A percentile compares a stretch with the other conserved stretches of the same genome.
These are phyloP conservation scores for Phytophthora pseudosyringae DNA, from an alignment of 352 stramenopile genomes.

Conservation along the genomic window DNA sequence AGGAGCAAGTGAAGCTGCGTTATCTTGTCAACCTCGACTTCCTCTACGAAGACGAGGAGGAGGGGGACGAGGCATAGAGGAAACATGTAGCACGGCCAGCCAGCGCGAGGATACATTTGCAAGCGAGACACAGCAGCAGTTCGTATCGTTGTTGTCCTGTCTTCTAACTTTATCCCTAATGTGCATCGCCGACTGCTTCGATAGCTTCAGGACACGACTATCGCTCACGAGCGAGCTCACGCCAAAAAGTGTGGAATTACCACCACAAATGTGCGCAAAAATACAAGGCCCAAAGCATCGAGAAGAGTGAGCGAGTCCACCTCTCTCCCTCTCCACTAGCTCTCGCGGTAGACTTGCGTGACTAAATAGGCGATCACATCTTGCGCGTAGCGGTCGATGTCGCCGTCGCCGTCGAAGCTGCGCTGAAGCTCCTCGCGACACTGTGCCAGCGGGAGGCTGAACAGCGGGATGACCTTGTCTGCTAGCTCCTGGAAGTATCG, in stretches of 20 bases:
- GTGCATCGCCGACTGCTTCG: conserved; percentile 37
- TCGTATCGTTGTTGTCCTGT: conserved; percentile 37
- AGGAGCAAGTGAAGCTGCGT: conserved; percentile 69
- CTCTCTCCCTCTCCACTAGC: conserved; percentile 39
- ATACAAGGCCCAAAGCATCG: conserved; percentile 31
- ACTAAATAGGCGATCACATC: conserved; percentile 91
- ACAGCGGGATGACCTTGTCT: conserved; percentile 86
- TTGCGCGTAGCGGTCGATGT: conserved; percentile 86
- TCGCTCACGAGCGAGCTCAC: conserved; percentile 22
- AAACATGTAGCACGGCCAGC: conserved; percentile 1
- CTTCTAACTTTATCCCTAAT: conserved; percentile 54
- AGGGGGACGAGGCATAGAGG: conserved; percentile 21
- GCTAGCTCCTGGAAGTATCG: conserved; percentile 82
- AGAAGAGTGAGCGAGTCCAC: conserved; percentile 18
- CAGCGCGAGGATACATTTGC: conserved; percentile 8
- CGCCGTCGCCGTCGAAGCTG: conserved; percentile 81
- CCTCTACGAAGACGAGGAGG: conserved; percentile 43
- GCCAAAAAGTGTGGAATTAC: conserved; percentile 27
- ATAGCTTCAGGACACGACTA: conserved; percentile 32
- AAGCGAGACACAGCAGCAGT: conserved; percentile 30
- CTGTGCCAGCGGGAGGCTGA: conserved; percentile 67
- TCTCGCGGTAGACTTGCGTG: conserved; percentile 83
- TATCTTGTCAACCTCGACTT: conserved; percentile 70
- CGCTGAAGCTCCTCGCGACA: conserved; percentile 78
- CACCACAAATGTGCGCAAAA: conserved; percentile 26